Base-by-base conservation (phyloP, 2,329 filamentous ascomycete genomes). In the Diaporthe velutina region DNA sequence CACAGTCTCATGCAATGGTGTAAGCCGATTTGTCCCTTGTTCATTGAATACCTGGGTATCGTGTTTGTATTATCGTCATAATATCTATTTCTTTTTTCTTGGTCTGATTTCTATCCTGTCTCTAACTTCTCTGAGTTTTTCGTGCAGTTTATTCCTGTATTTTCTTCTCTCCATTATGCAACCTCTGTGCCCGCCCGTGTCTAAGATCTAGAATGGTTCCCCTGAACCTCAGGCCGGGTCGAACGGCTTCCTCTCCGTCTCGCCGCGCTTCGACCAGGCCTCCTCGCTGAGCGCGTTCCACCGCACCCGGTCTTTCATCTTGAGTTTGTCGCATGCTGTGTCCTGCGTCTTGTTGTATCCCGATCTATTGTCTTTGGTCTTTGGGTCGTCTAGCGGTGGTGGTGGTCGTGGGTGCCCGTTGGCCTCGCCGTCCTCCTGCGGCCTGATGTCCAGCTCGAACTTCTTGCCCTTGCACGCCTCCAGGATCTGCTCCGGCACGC, bases 391-490 rank as follows among this genome's bases (percentile, higher is more conserved):
- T n/a, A 42, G 66, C 25, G 45, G 61, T 4, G 58, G 48, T 57
- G 28, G 61, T 28, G 42, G 70, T 38, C 45, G 15, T 19, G 52
- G 70, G 61, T 42, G 9, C 28, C 71, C 50, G 54, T 28, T 61
- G 33, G 66, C 30, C 17, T 61, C 55, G 3, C 42, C 70, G 1
- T 70, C 68, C 9, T 72, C 72, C 3, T 57, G 22, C 48, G 48
- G 74, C 60, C 57, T 83, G 1, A 84, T 80, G 60, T 83, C 81
- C 42, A 85, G 73, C 58, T 79, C 71, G 19, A 85, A 74, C 35
- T 80, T 80, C 19, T 79, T 71, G 19, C 75, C 72, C 78, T 81
- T 83, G 75, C 83, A 85, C 0, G 84, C 84, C 50, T 83, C 80
- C 15, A 81, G 57, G 2, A 86, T 75, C 33, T 82, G 81, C 55